Evolutionary conservation across 148 eudicot genomes (phyloP), one percentile per base, ranked within the genome.

Genomic region (Vaccinium darrowii): DNA sequence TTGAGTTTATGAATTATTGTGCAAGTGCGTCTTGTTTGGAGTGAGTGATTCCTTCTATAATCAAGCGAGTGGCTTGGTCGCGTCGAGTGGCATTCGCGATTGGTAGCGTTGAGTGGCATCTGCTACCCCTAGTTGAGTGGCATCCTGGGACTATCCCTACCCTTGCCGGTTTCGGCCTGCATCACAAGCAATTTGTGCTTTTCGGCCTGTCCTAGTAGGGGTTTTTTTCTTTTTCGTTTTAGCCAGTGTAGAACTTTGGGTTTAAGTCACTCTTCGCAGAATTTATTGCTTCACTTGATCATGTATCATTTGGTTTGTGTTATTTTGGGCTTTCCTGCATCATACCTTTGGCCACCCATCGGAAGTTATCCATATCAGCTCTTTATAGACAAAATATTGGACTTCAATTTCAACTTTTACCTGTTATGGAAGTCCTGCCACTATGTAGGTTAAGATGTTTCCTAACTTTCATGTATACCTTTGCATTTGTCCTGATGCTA

Each of bases 401-500:
- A 43, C 82, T 58, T 58, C 7, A 33, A 14, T 47, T 7, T 50
- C 16, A 27, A 51, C 16, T 69, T 82, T 73, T 74, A 74, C n/a
- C 39, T 58, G 71, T 4, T n/a, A n/a, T 58, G 30, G 27, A 39
- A 82, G 72, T 43, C 27, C 67, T 56, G 53, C 43, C 51, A 83
- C 13, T 51, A 8, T 82, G 78, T 71, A n/a, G 52, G 79, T 73
- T 80, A 36, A 33, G 43, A 33, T 39, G 21, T 57, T 53, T 33
- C 36, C 2, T 33, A 1, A 33, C 36, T 33, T 33, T 14, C 15
- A 50, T 16, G 36, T 74, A 33, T 73, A 13, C 67, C 79, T 3
- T 4, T 56, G 85, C 69, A 36, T 57, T 74, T 63, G 49, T 82
- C 53, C 23, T 56, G 19, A 21, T 75, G 39, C 79, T 53, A 72